These are phyloP conservation scores for Zymoseptoria crescenta DNA, from an alignment of 2,329 filamentous ascomycete genomes.

Conservation along the genomic window DNA sequence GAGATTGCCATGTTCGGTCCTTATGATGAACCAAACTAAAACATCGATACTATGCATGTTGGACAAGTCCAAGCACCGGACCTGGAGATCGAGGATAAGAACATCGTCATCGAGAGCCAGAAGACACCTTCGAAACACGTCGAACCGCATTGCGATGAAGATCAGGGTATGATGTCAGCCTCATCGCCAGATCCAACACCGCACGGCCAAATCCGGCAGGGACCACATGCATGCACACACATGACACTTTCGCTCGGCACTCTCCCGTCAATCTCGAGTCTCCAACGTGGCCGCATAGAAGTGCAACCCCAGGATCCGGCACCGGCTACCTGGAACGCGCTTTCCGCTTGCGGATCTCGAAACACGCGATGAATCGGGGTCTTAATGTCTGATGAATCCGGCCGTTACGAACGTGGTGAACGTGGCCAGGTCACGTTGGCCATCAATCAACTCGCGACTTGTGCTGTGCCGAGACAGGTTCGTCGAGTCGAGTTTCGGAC, in stretches of 20 bases:
- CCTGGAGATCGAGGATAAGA: not conserved
- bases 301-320: not conserved
- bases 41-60: not conserved
- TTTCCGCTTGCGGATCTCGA: not conserved
- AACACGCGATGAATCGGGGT: not conserved
- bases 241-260: not conserved
- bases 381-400: not conserved
- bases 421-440: not conserved
- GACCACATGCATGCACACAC: not conserved
- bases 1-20: constrained; percentile 18
- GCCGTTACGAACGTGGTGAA: not conserved
- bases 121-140: not conserved
- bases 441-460: not conserved
- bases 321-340: not conserved
- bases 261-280: not conserved
- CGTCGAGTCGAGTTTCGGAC: not conserved
- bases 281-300: not conserved
- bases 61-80: not conserved
- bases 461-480: not conserved
- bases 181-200: not conserved
- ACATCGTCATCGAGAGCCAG: not conserved
- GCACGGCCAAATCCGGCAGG: not conserved
- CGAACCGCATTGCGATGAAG: not conserved
- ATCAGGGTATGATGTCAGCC: not conserved
- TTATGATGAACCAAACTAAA: constrained; percentile 14